Conservation (phyloP, 2,329 filamentous ascomycete species). For the Cytospora chrysosperma region DNA sequence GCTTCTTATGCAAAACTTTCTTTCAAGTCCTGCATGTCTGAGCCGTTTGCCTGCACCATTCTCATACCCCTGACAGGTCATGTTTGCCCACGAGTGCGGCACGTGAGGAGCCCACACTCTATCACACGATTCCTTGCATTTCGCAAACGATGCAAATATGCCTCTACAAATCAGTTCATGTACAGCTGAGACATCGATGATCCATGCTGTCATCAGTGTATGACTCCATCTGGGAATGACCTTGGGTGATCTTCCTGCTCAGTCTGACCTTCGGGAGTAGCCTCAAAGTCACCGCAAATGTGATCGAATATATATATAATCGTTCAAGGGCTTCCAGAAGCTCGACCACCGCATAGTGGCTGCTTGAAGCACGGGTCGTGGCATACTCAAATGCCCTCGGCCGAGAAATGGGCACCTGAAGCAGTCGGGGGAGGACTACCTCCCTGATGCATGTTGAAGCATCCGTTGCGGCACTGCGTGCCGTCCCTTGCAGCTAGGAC, state of each 20-base stretch:
- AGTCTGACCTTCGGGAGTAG: not conserved
- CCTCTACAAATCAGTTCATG: not conserved
- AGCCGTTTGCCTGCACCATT: slow-evolving; percentile 7
- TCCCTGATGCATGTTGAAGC: not conserved
- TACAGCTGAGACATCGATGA: slow-evolving; percentile 10
- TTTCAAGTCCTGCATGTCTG: slow-evolving; percentile 14
- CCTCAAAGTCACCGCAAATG: not conserved
- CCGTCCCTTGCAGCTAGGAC: not conserved
- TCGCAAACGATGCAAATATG: not conserved
- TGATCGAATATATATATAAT: not conserved
- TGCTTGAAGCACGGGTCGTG: not conserved
- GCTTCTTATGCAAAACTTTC: slow-evolving; percentile 8
- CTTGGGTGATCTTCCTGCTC: not conserved
- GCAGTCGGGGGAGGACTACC: not conserved
- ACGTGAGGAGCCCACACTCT: slow-evolving; percentile 3
- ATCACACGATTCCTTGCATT: not conserved
- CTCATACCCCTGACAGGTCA: slow-evolving; percentile 3
- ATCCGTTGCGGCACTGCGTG: not conserved
- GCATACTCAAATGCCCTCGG: slow-evolving; percentile 2
- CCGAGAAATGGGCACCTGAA: not conserved
- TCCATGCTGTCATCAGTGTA: slow-evolving; percentile 1
- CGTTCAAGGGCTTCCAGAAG: slow-evolving; percentile 4
- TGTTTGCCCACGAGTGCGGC: slow-evolving; percentile 5
- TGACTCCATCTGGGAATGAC: not conserved
- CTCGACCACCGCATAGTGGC: not conserved